phyloP scores from a whole-genome alignment of 495 filamentous ascomycete species.

The Neurospora sp. region DNA sequence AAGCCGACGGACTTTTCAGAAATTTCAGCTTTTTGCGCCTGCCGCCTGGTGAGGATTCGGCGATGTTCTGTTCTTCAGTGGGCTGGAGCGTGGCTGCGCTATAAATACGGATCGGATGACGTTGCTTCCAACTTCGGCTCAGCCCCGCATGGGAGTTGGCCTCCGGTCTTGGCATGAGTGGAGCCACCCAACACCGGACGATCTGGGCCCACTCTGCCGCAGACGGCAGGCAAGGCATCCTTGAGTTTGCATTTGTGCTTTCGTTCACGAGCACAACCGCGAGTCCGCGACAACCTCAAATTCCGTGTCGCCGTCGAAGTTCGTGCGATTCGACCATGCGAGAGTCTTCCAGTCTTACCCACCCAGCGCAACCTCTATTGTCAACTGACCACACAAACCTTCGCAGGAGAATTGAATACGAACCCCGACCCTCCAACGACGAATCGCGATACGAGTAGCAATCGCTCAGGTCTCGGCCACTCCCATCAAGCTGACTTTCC shows the following conservation, averaged over 20 bases:
- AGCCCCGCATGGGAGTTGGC: neutral
- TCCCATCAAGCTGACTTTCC: neutral
- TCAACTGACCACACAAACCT: neutral
- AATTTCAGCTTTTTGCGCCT: neutral
- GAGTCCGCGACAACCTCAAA: neutral
- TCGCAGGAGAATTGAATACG: neutral
- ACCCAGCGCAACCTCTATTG: neutral
- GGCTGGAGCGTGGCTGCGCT: neutral
- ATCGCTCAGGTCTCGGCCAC: neutral
- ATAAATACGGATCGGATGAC: neutral
- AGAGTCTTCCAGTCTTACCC: neutral
- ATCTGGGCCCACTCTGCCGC: neutral
- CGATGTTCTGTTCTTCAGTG: neutral
- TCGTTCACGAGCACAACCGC: neutral
- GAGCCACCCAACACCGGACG: neutral
- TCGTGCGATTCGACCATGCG: neutral
- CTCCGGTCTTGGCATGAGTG: neutral
- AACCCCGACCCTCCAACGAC: neutral
- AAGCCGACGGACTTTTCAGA: neutral
- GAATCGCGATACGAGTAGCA: neutral
- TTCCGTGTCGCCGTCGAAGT: neutral
- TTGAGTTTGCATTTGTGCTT: neutral
- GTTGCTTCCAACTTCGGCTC: neutral
- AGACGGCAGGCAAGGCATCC: neutral
- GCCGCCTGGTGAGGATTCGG: neutral